A percentile compares a stretch with the other conserved stretches of the same genome.
These are phyloP conservation scores for Cucumis sativus DNA, from an alignment of 306 rosid genomes.

Conservation along the genomic window DNA sequence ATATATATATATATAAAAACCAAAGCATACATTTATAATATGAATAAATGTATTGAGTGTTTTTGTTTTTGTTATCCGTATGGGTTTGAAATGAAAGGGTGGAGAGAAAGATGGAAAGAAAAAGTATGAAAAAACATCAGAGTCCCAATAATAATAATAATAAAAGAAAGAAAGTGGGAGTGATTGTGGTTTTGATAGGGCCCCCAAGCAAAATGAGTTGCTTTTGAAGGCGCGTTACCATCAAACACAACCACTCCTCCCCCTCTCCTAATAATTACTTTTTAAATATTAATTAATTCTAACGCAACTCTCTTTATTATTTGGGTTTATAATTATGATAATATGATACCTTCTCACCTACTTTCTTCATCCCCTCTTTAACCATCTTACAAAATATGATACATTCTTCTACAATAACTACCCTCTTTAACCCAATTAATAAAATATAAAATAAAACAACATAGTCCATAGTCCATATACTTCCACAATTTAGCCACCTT, in stretches of 20 bases:
- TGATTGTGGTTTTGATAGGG: background rate
- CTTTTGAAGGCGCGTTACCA: background rate
- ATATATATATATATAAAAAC: too few relatives aligned
- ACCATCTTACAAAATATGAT: too few relatives aligned
- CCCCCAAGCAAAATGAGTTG: background rate
- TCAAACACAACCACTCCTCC: background rate
- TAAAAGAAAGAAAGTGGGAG: background rate
- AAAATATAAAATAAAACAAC: too few relatives aligned
- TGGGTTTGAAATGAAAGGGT: background rate
- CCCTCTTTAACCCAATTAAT: too few relatives aligned
- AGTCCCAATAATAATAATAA: background rate
- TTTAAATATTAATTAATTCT: background rate
- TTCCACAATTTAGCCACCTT: too few relatives aligned
- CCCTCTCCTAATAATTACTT: background rate
- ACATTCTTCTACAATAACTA: too few relatives aligned
- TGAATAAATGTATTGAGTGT: too few relatives aligned
- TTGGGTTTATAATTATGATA: background rate
- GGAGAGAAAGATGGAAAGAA: background rate
- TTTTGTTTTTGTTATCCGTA: too few relatives aligned
- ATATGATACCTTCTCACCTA: too few relatives aligned
- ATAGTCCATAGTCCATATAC: too few relatives aligned
- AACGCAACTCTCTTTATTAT: background rate
- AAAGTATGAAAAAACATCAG: background rate
- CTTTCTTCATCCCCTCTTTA: too few relatives aligned
- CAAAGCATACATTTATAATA: too few relatives aligned